Percentiles rank a stretch among this genome's conserved stretches.
Conservation (phyloP, 2,329 filamentous ascomycete species). For the Nothophaeocryptopus gaeumannii region DNA sequence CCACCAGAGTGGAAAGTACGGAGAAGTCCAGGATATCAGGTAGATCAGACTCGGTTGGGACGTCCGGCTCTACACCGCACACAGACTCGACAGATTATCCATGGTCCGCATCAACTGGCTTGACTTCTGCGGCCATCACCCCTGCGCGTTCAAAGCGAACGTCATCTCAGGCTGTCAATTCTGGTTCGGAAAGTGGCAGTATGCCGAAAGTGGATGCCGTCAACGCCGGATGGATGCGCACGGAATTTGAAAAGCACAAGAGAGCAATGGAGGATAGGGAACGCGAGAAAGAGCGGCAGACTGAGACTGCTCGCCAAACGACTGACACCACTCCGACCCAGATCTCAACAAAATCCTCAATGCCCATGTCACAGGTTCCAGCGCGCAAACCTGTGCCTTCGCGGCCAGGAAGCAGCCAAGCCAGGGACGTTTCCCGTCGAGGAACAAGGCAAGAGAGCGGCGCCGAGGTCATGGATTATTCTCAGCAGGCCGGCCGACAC, state of each 20-base stretch:
- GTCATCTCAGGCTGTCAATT: conserved; percentile 36
- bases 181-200: conserved; percentile 23
- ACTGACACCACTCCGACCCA: conserved; percentile 12
- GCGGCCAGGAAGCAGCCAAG: conserved; percentile 17
- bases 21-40: conserved; percentile 30
- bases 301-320: conserved; percentile 9
- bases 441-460: conserved; percentile 6
- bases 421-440: conserved; percentile 8
- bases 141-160: conserved; percentile 42
- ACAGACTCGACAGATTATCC: conserved; percentile 42
- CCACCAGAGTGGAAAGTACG: conserved; percentile 32
- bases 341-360: conserved; percentile 1
- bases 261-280: conserved; percentile 24
- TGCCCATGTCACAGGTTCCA: conserved; percentile 20
- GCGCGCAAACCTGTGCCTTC: conserved; percentile 28
- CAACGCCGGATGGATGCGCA: conserved; percentile 45
- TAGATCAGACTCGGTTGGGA: conserved; percentile 27
- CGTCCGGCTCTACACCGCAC: conserved; percentile 41
- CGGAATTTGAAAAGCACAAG: conserved; percentile 42
- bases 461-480: conserved; percentile 5
- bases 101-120: conserved; percentile 41
- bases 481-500: conserved; percentile 8
- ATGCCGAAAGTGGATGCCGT: conserved; percentile 38
- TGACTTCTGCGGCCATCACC: conserved; percentile 43
- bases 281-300: conserved; percentile 8